Percentiles rank a stretch among this genome's conserved stretches.
These are phyloP conservation scores for Gonium pectorale DNA, from an alignment of 139 green algal species.

Conservation along the genomic window DNA sequence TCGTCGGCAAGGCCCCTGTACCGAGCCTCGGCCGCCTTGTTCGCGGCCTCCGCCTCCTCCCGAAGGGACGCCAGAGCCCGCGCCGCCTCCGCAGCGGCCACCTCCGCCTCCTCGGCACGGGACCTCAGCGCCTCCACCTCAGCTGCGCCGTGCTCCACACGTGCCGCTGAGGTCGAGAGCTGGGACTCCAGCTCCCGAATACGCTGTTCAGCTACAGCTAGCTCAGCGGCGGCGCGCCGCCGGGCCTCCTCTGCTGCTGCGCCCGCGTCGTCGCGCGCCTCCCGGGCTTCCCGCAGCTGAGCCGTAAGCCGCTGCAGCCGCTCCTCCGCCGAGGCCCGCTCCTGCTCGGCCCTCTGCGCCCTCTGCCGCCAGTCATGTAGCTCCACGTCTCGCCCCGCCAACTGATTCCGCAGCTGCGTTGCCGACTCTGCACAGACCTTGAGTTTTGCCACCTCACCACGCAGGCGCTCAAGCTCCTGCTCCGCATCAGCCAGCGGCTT, in stretches of 20 bases:
- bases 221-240: neutral
- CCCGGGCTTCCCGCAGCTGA: slow-evolving; percentile 27
- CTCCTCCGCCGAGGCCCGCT: slow-evolving; percentile 3
- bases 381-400: slow-evolving; percentile 32
- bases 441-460: slow-evolving; percentile 28
- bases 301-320: slow-evolving; percentile 33
- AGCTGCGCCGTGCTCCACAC: neutral
- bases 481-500: neutral
- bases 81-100: neutral
- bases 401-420: slow-evolving; percentile 27
- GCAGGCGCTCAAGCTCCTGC: slow-evolving; percentile 1
- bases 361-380: slow-evolving; percentile 48
- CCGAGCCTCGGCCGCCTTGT: neutral
- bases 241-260: slow-evolving; percentile 2
- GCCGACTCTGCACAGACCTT: neutral
- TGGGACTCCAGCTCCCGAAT: neutral
- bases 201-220: neutral
- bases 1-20: neutral
- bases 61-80: too few species aligned
- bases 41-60: neutral
- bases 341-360: slow-evolving; percentile 28
- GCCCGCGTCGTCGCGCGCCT: neutral
- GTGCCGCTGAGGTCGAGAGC: neutral
- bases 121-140: neutral
- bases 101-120: neutral